Evolutionary conservation across 1,284 basidiomycete species (phyloP).

Genomic region (Ustilago sp.): DNA sequence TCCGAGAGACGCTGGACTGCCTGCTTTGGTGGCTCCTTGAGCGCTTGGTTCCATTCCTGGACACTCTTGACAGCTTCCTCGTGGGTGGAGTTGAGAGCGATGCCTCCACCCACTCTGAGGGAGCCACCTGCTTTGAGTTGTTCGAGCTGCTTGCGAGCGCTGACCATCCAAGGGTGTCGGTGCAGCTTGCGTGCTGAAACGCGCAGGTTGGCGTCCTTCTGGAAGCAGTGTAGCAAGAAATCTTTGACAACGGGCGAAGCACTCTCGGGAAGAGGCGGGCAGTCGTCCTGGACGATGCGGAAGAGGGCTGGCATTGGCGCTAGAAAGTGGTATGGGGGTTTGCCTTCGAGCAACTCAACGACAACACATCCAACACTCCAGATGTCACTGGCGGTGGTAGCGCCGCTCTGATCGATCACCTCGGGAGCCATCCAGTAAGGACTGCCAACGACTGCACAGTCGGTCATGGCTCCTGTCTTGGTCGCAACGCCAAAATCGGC

Average conservation of each 20-base stretch:
- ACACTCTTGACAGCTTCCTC: slow-evolving; percentile 94
- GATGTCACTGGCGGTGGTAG: slow-evolving; percentile 95
- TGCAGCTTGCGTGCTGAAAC: slow-evolving; percentile 93
- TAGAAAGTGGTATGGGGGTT: slow-evolving; percentile 93
- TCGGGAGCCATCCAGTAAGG: slow-evolving; percentile 70
- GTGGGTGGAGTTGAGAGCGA: slow-evolving; percentile 71
- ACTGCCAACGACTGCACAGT: slow-evolving; percentile 71
- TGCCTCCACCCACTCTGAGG: slow-evolving; percentile 71
- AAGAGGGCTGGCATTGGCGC: slow-evolving; percentile 98
- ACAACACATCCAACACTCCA: slow-evolving; percentile 97
- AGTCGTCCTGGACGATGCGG: slow-evolving; percentile 96
- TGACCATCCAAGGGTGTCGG: slow-evolving; percentile 93
- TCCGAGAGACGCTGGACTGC: slow-evolving; percentile 27
- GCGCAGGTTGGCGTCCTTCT: slow-evolving; percentile 94
- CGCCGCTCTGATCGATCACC: slow-evolving; percentile 80
- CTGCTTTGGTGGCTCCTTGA: slow-evolving; percentile 78
- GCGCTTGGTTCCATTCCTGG: slow-evolving; percentile 97
- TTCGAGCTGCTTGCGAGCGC: slow-evolving; percentile 81
- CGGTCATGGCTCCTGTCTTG: slow-evolving; percentile 50
- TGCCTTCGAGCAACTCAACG: slow-evolving; percentile 93
- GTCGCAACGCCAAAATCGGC: slow-evolving; percentile 57
- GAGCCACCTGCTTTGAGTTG: slow-evolving; percentile 68
- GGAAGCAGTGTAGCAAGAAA: slow-evolving; percentile 96
- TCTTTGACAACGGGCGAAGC: slow-evolving; percentile 90
- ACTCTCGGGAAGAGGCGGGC: slow-evolving; percentile 92